Conservation (phyloP, 202 grass and related monocot genomes). For the Musa balbisiana region DNA sequence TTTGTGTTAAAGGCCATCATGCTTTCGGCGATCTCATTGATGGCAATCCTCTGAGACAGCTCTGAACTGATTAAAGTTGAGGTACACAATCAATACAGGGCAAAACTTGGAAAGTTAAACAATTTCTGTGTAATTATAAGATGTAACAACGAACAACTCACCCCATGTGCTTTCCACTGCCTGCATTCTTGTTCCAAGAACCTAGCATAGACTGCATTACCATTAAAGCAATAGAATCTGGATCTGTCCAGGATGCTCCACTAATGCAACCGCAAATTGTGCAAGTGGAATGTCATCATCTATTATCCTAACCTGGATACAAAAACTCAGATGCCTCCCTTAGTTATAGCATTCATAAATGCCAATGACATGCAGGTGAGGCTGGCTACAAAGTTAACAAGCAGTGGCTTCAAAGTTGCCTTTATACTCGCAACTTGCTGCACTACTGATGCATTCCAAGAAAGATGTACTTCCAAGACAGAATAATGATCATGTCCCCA, state of each 20-base stretch:
- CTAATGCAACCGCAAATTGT: slow-evolving; percentile 91
- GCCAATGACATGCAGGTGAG: no score
- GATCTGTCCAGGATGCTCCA: slow-evolving; percentile 79
- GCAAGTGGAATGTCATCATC: slow-evolving; percentile 95
- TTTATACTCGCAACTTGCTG: no score
- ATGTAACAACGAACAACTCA: slow-evolving; percentile 12
- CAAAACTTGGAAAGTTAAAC: background rate
- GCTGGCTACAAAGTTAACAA: no score
- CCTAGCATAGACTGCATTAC: slow-evolving; percentile 98
- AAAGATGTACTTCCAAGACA: background rate
- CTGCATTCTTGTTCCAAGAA: slow-evolving; percentile 78
- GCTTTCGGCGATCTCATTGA: slow-evolving; percentile 97
- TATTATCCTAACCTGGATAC: slow-evolving; percentile 67
- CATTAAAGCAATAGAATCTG: slow-evolving; percentile 95
- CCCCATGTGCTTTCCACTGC: slow-evolving; percentile 90
- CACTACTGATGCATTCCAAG: background rate
- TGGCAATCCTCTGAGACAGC: slow-evolving; percentile 82
- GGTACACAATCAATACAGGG: background rate
- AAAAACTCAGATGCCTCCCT: background rate
- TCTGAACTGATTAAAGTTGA: slow-evolving; percentile 58
- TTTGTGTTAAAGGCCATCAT: slow-evolving; percentile 96
- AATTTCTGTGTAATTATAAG: background rate
- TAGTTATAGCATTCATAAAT: no score
- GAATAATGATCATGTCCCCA: background rate
- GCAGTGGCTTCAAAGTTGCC: no score